A percentile compares a stretch with the other conserved stretches of the same genome.
Evolutionary conservation across 202 grass and related monocot species (phyloP).

Genomic region (Schoenoplectus tabernaemontani): DNA sequence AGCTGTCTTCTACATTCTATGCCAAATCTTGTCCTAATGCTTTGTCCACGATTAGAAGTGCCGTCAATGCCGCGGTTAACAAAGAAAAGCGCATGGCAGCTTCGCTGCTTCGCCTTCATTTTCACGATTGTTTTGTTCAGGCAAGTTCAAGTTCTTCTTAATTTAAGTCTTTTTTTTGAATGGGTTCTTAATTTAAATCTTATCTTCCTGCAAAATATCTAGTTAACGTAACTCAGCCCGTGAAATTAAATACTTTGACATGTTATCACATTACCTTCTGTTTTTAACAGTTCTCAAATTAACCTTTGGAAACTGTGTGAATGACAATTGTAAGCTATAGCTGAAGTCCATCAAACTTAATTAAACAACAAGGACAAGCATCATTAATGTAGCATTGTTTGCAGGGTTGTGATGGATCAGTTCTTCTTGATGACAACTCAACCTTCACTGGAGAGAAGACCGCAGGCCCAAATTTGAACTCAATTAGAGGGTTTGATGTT

Average conservation of each 20-base stretch:
- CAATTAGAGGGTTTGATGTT: slow-evolving; percentile 43
- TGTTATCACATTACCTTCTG: not conserved
- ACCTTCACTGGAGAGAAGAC: slow-evolving; percentile 46
- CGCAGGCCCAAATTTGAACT: slow-evolving; percentile 26
- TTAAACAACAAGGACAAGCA: too few relatives aligned
- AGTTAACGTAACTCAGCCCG: not conserved
- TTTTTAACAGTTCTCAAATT: not conserved
- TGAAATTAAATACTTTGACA: not conserved
- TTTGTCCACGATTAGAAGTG: slow-evolving; percentile 32
- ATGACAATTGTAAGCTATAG: not conserved
- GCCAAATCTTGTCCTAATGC: slow-evolving; percentile 33
- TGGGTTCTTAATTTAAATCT: too few relatives aligned
- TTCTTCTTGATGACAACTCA: slow-evolving; percentile 40
- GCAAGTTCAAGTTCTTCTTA: slow-evolving; percentile 35
- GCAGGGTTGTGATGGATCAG: slow-evolving; percentile 54
- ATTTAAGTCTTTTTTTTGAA: too few relatives aligned
- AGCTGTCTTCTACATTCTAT: slow-evolving; percentile 51
- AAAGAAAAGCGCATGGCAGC: slow-evolving; percentile 57
- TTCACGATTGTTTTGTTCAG: slow-evolving; percentile 78
- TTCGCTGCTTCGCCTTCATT: slow-evolving; percentile 55
- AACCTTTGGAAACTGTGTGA: not conserved
- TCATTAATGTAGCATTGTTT: too few relatives aligned
- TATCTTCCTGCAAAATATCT: not conserved
- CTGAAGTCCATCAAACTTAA: not conserved
- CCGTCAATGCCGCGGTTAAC: slow-evolving; percentile 36